These are phyloP conservation scores for Daldinia sp. DNA, from an alignment of 2,329 filamentous ascomycete species.

Conservation along the genomic window DNA sequence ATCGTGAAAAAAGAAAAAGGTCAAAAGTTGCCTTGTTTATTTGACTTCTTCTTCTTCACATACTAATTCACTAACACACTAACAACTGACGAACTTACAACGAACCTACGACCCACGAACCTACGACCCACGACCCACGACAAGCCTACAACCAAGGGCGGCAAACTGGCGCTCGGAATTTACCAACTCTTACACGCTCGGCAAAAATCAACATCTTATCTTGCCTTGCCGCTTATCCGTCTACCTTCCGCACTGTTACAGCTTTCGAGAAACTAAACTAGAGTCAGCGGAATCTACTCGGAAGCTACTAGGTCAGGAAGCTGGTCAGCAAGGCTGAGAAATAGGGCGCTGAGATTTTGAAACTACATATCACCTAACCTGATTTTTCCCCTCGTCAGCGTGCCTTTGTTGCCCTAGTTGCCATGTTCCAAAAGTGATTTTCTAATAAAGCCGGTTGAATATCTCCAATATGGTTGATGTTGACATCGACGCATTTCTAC, in stretches of 20 bases:
- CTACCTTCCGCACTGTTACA: constrained; percentile 7
- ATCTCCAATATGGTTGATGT: constrained; percentile 41
- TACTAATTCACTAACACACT: background rate
- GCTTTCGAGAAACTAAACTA: constrained; percentile 19
- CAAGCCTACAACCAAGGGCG: background rate
- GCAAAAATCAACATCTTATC: constrained; percentile 3
- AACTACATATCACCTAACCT: constrained; percentile 27
- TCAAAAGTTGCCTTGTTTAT: background rate
- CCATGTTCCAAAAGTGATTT: constrained; percentile 38
- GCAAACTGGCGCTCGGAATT: constrained; percentile 17
- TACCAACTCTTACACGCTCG: constrained; percentile 13
- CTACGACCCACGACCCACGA: no score
- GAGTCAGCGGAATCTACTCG: constrained; percentile 10
- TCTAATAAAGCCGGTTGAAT: constrained; percentile 23
- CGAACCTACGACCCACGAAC: no score
- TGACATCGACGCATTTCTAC: constrained; percentile 43
- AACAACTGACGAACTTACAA: no score
- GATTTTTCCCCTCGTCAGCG: constrained; percentile 19
- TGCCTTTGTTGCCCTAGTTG: constrained; percentile 29
- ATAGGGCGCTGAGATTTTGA: constrained; percentile 20
- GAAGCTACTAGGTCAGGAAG: no score
- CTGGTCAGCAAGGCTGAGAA: constrained; percentile 35
- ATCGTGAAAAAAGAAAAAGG: no score
- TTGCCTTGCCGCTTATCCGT: constrained; percentile 8
- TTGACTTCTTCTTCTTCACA: background rate